These are phyloP conservation scores for Phytophthora cryptogea DNA, from an alignment of 352 stramenopile genomes.

Conservation along the genomic window DNA sequence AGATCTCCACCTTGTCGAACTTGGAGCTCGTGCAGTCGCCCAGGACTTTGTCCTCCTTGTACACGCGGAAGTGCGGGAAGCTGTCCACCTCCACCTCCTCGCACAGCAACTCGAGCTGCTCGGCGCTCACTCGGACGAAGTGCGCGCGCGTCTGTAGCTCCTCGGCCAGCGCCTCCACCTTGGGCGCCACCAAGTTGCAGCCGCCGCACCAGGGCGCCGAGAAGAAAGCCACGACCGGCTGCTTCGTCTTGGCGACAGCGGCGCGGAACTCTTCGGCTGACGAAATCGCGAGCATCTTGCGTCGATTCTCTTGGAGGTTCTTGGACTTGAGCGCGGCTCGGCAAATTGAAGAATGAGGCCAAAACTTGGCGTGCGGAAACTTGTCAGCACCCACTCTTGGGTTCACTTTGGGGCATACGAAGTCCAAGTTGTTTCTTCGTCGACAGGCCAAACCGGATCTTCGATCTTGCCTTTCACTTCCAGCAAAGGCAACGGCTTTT, in stretches of 20 bases:
- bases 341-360: slow-evolving; percentile 41
- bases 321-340: slow-evolving; percentile 20
- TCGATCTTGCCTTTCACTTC: slow-evolving; percentile 17
- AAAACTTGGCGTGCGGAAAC: slow-evolving; percentile 1
- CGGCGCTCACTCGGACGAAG: slow-evolving; percentile 62
- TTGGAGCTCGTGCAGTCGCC: slow-evolving; percentile 77
- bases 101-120: slow-evolving; percentile 66
- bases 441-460: background rate
- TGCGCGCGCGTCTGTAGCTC: slow-evolving; percentile 31
- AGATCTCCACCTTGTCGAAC: slow-evolving; percentile 63
- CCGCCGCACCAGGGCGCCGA: slow-evolving; percentile 67
- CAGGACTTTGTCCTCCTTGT: slow-evolving; percentile 58
- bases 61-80: slow-evolving; percentile 80
- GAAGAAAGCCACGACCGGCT: slow-evolving; percentile 55
- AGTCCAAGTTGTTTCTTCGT: slow-evolving; percentile 10
- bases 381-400: slow-evolving; percentile 12
- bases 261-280: slow-evolving; percentile 48
- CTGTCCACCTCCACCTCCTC: slow-evolving; percentile 77
- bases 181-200: slow-evolving; percentile 66
- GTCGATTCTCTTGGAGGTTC: background rate
- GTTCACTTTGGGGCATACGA: slow-evolving; percentile 22
- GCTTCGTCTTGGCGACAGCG: slow-evolving; percentile 34
- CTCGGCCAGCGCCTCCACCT: slow-evolving; percentile 53
- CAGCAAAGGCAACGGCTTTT: slow-evolving; percentile 18
- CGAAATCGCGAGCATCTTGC: slow-evolving; percentile 43